Conservation (phyloP, 129 eudicot species). For the Ambrosia artemisiifolia region DNA sequence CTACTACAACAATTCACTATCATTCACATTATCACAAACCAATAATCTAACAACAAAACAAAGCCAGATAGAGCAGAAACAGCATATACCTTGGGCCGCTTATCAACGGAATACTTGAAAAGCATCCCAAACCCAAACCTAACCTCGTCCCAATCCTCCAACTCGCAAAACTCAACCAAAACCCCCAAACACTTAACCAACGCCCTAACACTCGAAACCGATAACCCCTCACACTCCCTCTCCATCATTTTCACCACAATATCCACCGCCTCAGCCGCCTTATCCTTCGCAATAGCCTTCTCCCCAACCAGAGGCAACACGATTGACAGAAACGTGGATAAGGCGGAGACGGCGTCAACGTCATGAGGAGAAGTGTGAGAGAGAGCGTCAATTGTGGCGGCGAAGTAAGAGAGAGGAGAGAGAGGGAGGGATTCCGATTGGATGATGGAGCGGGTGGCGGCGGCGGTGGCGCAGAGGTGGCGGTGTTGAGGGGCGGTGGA, state of each 20-base stretch:
- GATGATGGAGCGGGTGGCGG: constrained; percentile 82
- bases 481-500: constrained; percentile 92
- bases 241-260: constrained; percentile 52
- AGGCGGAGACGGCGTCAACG: constrained; percentile 53
- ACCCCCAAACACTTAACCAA: constrained; percentile 71
- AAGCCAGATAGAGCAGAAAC: not conserved
- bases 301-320: constrained; percentile 62
- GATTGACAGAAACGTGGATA: constrained; percentile 71
- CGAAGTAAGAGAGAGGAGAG: constrained; percentile 84
- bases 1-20: constrained; percentile 1
- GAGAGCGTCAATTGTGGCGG: constrained; percentile 67
- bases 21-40: not conserved
- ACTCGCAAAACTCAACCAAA: constrained; percentile 67
- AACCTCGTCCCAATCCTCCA: constrained; percentile 70
- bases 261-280: constrained; percentile 62
- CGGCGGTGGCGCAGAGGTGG: constrained; percentile 91
- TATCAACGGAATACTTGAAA: constrained; percentile 63
- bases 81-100: constrained; percentile 80
- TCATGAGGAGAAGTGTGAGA: constrained; percentile 51
- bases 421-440: constrained; percentile 58
- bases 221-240: constrained; percentile 28
- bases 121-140: constrained; percentile 50
- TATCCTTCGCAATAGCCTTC: constrained; percentile 45
- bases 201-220: constrained; percentile 49
- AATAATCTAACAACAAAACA: constrained; percentile 2